Evolutionary conservation across 2,329 filamentous ascomycete genomes (phyloP).

Genomic region (Aspergillus quadrilineatus): DNA sequence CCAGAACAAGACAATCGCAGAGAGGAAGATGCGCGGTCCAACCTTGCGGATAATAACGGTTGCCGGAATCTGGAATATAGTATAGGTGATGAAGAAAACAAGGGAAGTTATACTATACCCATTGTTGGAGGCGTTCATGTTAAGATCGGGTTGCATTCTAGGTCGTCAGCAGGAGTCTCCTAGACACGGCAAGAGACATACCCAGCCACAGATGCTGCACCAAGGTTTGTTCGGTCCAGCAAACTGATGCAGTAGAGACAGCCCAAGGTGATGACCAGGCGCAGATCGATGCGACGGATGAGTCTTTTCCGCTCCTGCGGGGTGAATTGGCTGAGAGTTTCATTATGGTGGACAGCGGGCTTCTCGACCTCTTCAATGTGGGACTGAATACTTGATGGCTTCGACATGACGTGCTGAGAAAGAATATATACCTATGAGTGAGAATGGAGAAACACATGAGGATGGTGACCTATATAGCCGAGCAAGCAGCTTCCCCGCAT

Average conservation of each 20-base stretch:
- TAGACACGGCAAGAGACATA: not conserved
- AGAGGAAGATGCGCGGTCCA: conserved; percentile 45
- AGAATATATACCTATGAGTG: not conserved
- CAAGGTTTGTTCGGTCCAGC: conserved; percentile 19
- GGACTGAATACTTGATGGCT: not conserved
- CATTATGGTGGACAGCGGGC: not conserved
- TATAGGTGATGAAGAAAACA: conserved; percentile 73
- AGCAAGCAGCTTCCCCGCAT: not conserved
- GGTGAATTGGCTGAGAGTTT: not conserved
- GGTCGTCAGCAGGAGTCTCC: not conserved
- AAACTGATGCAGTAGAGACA: conserved; percentile 15
- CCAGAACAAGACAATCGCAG: conserved; percentile 23
- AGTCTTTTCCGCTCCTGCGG: conserved; percentile 3
- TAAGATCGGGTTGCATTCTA: conserved; percentile 17
- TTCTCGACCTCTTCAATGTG: not conserved
- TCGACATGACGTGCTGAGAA: not conserved
- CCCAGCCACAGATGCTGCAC: conserved; percentile 18
- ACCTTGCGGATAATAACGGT: conserved; percentile 67
- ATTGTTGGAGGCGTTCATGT: conserved; percentile 20
- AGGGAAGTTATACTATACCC: conserved; percentile 36
- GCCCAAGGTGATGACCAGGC: conserved; percentile 14
- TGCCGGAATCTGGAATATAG: conserved; percentile 69
- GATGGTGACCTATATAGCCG: not conserved
- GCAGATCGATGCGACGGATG: conserved; percentile 13
- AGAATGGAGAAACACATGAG: not conserved